phyloP scores from a whole-genome alignment of 805 yeast genomes.

The Schwanniomyces yamadae region DNA sequence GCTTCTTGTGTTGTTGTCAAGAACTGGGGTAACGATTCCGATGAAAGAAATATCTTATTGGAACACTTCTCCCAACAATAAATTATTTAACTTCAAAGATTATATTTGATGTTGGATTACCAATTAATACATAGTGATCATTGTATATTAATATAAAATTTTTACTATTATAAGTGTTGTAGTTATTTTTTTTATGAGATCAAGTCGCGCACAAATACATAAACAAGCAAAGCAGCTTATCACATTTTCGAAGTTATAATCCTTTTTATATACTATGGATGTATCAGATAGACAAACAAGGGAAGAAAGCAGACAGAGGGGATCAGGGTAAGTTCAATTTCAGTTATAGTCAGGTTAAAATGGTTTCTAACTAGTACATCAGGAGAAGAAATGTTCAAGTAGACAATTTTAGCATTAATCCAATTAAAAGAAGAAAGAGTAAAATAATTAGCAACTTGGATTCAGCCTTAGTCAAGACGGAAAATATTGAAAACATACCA shows the following conservation, averaged over 20 bases:
- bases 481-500: slow-evolving; percentile 14
- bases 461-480: slow-evolving; percentile 24
- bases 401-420: slow-evolving; percentile 7
- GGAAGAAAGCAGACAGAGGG: slow-evolving; percentile 35
- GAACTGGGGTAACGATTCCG: slow-evolving; percentile 99
- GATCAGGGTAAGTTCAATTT: slow-evolving; percentile 40
- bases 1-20: slow-evolving; percentile 99
- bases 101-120: not conserved
- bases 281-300: slow-evolving; percentile 14
- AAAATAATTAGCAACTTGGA: slow-evolving; percentile 13
- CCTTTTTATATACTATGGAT: not conserved
- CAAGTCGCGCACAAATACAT: too few species aligned
- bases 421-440: slow-evolving; percentile 1
- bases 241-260: too few species aligned
- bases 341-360: not conserved
- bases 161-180: slow-evolving; percentile 7
- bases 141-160: slow-evolving; percentile 15
- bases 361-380: slow-evolving; percentile 6
- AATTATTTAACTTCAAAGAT: slow-evolving; percentile 19
- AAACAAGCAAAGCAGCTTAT: too few species aligned
- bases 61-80: slow-evolving; percentile 93
- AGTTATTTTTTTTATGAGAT: too few species aligned
- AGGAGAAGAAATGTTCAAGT: slow-evolving; percentile 9
- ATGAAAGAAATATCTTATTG: slow-evolving; percentile 93
- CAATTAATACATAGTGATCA: slow-evolving; percentile 9